phyloP scores from a whole-genome alignment of 208 protist genomes.

The Crithidia expoeki region DNA sequence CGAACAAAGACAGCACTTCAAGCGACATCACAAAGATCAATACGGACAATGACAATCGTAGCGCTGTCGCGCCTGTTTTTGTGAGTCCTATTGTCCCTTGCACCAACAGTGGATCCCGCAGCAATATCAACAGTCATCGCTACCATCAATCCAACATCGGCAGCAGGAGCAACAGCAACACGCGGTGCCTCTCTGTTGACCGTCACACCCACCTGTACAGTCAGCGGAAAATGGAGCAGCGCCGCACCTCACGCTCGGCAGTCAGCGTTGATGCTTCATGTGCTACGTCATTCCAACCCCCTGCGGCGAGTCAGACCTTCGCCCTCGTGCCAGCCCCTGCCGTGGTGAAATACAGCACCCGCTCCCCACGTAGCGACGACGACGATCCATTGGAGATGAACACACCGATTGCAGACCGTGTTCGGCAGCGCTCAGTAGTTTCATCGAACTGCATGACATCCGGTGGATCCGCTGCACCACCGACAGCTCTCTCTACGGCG shows the following conservation, averaged over 20 bases:
- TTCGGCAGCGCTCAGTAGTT: constrained; percentile 7
- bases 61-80: background rate
- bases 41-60: background rate
- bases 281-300: background rate
- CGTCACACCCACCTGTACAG: constrained; percentile 17
- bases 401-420: constrained; percentile 27
- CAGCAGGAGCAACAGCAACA: background rate
- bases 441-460: background rate
- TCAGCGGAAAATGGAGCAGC: constrained; percentile 23
- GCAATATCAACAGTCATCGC: background rate
- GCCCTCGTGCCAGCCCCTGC: constrained; percentile 4
- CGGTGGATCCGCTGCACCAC: background rate
- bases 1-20: background rate
- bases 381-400: constrained; percentile 37
- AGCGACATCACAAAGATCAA: no score
- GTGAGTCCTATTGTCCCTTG: background rate
- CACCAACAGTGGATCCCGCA: background rate
- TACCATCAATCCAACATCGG: background rate
- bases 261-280: background rate
- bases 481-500: background rate
- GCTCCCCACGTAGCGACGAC: constrained; percentile 23
- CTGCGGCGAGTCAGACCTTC: background rate
- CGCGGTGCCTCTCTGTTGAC: background rate
- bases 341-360: constrained; percentile 32
- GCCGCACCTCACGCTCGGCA: background rate